Evolutionary conservation across 305 asterid genomes (phyloP).

Genomic region (Rubia balearica): DNA sequence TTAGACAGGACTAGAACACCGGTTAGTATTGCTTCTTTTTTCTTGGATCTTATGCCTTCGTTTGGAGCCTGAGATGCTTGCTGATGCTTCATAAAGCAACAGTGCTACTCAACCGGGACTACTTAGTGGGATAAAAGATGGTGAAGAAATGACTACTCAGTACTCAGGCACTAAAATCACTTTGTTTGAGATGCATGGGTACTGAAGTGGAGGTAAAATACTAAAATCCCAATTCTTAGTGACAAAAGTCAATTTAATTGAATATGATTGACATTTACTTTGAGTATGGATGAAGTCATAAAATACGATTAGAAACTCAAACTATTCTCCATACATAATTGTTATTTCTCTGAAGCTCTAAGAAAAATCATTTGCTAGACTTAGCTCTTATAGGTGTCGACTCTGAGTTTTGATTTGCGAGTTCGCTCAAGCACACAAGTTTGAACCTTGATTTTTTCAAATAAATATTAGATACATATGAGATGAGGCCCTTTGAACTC

Average conservation of each 20-base stretch:
- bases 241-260: neutral
- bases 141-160: constrained; percentile 86
- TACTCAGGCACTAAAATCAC: constrained; percentile 76
- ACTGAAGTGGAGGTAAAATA: constrained; percentile 65
- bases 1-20: constrained; percentile 84
- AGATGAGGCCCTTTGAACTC: too few relatives aligned
- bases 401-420: constrained; percentile 84
- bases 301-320: neutral
- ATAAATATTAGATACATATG: constrained; percentile 23
- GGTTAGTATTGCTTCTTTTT: constrained; percentile 36
- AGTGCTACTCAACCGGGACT: too few relatives aligned
- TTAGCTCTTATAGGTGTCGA: constrained; percentile 74
- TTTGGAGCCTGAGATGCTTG: neutral
- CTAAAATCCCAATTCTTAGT: neutral
- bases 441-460: constrained; percentile 74
- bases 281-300: neutral
- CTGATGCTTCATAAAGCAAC: neutral
- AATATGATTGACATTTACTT: too few relatives aligned
- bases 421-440: constrained; percentile 85
- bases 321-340: neutral
- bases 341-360: too few relatives aligned
- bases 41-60: neutral
- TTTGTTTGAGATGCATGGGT: constrained; percentile 95
- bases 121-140: constrained; percentile 70
- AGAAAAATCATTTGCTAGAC: constrained; percentile 38